Conservation (phyloP, 1,139 yeast species). For the Geotrichum bryndzae region DNA sequence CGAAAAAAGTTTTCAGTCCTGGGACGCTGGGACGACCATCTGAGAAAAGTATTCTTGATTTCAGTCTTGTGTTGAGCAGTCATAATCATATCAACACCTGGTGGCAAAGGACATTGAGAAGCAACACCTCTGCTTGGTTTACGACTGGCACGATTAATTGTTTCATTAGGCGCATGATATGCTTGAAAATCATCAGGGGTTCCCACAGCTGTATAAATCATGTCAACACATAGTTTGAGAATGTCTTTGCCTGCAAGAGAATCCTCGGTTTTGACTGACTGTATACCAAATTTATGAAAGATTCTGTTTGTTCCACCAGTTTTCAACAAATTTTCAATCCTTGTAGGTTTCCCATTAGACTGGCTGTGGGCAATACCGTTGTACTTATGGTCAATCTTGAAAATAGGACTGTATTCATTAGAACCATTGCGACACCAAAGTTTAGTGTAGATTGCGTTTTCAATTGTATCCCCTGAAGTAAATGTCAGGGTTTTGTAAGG, state of each 20-base stretch:
- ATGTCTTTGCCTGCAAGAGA: slow-evolving; percentile 11
- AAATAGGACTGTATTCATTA: slow-evolving; percentile 14
- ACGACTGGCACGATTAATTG: slow-evolving; percentile 9
- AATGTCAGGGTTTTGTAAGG: background rate
- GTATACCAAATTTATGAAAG: slow-evolving; percentile 5
- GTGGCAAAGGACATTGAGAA: slow-evolving; percentile 13
- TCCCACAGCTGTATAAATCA: slow-evolving; percentile 12
- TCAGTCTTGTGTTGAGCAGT: slow-evolving; percentile 15
- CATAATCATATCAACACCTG: slow-evolving; percentile 15
- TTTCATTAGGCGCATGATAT: slow-evolving; percentile 5
- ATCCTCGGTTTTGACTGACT: background rate
- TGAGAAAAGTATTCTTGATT: slow-evolving; percentile 16
- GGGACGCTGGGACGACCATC: slow-evolving; percentile 23
- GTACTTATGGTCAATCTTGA: slow-evolving; percentile 5
- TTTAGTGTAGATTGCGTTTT: background rate
- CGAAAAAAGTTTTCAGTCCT: slow-evolving; percentile 25
- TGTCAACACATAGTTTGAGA: background rate
- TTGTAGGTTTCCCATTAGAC: background rate
- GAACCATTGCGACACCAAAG: slow-evolving; percentile 8
- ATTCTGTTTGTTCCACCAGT: slow-evolving; percentile 13
- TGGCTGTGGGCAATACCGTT: background rate
- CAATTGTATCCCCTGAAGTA: background rate
- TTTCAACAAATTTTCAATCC: slow-evolving; percentile 10
- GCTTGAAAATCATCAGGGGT: slow-evolving; percentile 2
- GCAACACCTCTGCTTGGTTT: slow-evolving; percentile 15